These are phyloP conservation scores for Globisporangium radiosum DNA, from an alignment of 352 stramenopile species.

Conservation along the genomic window DNA sequence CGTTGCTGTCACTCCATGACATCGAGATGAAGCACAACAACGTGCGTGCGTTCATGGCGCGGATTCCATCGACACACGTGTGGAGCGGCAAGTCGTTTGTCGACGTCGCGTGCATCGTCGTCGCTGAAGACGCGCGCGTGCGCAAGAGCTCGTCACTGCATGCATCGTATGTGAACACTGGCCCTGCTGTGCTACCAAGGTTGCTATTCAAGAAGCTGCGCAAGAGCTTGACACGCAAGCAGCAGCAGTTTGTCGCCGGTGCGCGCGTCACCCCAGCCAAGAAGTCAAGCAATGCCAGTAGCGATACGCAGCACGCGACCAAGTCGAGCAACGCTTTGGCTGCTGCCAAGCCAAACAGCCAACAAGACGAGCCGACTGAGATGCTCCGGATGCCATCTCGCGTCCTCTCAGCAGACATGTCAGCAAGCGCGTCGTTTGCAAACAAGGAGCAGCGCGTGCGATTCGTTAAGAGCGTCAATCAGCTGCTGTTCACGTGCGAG, in stretches of 20 bases:
- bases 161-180: not conserved
- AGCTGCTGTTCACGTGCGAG: slow-evolving; percentile 10
- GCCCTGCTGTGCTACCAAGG: not conserved
- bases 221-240: no score
- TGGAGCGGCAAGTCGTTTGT: slow-evolving; percentile 3
- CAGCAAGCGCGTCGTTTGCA: not conserved
- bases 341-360: no score
- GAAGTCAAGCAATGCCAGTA: not conserved
- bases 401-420: not conserved
- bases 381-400: not conserved
- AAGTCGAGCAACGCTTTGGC: not conserved
- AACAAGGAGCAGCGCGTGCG: not conserved
- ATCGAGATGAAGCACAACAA: not conserved
- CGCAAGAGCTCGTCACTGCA: slow-evolving; percentile 1
- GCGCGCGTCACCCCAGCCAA: not conserved
- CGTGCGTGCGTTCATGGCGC: not conserved
- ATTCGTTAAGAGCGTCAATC: slow-evolving; percentile 1
- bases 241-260: no score
- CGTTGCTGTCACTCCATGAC: slow-evolving; percentile 2
- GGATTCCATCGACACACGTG: slow-evolving; percentile 1
- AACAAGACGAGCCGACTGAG: no score
- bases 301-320: not conserved
- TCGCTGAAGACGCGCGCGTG: slow-evolving; percentile 2
- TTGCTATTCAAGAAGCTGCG: not conserved
- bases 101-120: slow-evolving; percentile 7